Evolutionary conservation across 2,329 filamentous ascomycete species (phyloP), one percentile per base, ranked within the genome.

Genomic region (Pseudogymnoascus pannorum): DNA sequence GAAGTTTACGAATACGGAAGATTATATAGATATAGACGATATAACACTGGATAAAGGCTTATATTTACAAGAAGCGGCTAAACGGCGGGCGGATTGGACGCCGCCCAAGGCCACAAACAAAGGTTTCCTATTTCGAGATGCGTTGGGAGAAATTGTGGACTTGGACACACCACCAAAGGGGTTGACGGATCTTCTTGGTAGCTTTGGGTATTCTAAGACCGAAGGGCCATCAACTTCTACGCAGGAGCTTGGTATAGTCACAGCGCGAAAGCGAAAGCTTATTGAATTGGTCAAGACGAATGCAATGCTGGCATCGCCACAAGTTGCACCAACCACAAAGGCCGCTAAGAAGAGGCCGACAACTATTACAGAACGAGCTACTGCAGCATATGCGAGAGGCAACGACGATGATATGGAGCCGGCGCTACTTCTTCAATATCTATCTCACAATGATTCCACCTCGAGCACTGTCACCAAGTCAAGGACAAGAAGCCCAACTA

Each of bases 341-440:
- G 76, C 78, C 4, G 75, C 80, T 3, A 86, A 84, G 72, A 91
- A 89, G 74, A 92, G 88, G 72, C 75, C 86, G 0, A 85, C 84
- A 40, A 95, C 91, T 0, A 87, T 96, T 61, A 96, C 91, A 0
- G 89, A 85, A 40, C 75, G 89, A 58, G 89, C 90, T 9, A 93
- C 87, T 1, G 87, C 89, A 11, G 84, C 85, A 4, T 94, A 92
- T 69, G 71, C 71, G 11, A 72, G 75, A 22, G 70, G 75, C 2
- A 70, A 72, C 3, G 72, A 78, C 59, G 29, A 66, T 48, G 65
- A 70, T 29, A 66, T 65, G 64, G 69, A 65, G 48, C 72, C 70
- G 8, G 72, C 76, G 8, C 78, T 80, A 2, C 66, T 84, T 31
- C 67, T 79, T 24, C 73, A 77, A 60, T 80, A 81, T 65, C 80